Percentiles rank a stretch among this genome's conserved stretches.
Evolutionary conservation across 108 stramenopile species (phyloP).

Genomic region (Discostella stelligeroides): DNA sequence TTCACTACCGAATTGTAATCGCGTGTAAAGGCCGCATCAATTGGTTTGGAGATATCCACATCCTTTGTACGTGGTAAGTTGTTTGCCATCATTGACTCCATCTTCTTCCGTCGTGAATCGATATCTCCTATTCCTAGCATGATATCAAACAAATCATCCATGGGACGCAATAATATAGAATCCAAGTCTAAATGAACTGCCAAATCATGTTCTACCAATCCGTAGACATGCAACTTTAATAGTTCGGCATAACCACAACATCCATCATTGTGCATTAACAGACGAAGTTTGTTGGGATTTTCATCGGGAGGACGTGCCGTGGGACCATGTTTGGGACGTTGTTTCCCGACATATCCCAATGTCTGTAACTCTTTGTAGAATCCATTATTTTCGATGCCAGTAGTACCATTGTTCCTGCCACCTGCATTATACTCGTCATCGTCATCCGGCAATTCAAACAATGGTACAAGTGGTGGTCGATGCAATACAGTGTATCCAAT

Average conservation of each 20-base stretch:
- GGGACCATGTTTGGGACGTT: slow-evolving; percentile 26
- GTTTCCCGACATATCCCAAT: slow-evolving; percentile 28
- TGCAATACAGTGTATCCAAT: slow-evolving; percentile 48
- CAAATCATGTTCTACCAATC: slow-evolving; percentile 57
- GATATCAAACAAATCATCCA: slow-evolving; percentile 63
- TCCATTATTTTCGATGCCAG: no score
- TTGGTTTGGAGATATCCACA: slow-evolving; percentile 40
- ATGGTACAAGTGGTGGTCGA: slow-evolving; percentile 43
- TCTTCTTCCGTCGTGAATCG: not conserved
- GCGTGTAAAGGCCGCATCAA: slow-evolving; percentile 73
- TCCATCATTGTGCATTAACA: slow-evolving; percentile 49
- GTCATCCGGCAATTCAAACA: slow-evolving; percentile 28
- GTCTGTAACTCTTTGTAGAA: slow-evolving; percentile 28
- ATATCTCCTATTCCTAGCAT: slow-evolving; percentile 30
- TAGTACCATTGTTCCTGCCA: not conserved
- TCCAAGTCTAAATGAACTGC: slow-evolving; percentile 61
- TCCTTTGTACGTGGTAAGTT: slow-evolving; percentile 31
- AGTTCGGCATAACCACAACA: slow-evolving; percentile 80
- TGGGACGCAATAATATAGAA: slow-evolving; percentile 51
- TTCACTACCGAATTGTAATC: slow-evolving; percentile 66
- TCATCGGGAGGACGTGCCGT: slow-evolving; percentile 16
- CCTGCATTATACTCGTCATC: not conserved
- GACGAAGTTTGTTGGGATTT: slow-evolving; percentile 26
- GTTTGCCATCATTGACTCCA: slow-evolving; percentile 7
- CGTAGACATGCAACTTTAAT: slow-evolving; percentile 74